phyloP scores from a whole-genome alignment of 257 asterid species.

The Solanum dulcamara region DNA sequence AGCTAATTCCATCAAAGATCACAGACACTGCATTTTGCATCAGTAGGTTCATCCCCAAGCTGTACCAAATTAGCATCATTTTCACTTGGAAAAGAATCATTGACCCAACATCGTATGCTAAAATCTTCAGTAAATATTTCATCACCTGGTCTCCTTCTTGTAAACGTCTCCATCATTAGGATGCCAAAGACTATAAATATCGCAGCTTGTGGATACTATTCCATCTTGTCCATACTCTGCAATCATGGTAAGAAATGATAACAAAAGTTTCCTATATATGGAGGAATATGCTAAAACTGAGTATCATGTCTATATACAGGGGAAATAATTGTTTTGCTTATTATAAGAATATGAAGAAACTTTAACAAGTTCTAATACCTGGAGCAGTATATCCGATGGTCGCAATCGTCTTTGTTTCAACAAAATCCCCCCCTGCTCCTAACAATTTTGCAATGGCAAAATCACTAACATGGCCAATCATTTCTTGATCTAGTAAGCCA shows the following conservation, averaged over 20 bases:
- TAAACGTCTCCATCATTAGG: neutral
- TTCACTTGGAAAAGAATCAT: no score
- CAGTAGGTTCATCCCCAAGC: no score
- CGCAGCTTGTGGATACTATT: neutral
- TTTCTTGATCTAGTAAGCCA: neutral
- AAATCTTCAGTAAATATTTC: no score
- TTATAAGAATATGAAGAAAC: neutral
- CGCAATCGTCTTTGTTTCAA: neutral
- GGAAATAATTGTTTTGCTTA: neutral
- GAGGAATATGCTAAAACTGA: neutral
- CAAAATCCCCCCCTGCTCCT: neutral
- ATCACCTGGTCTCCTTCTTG: no score
- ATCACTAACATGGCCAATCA: neutral
- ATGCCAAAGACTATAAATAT: neutral
- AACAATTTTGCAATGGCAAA: neutral
- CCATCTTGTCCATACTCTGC: neutral
- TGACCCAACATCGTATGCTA: no score
- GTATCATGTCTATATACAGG: neutral
- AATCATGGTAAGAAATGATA: neutral
- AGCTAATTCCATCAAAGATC: no score
- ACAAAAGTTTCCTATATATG: neutral
- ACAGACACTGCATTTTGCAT: no score
- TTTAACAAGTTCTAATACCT: neutral
- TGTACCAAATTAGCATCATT: no score
- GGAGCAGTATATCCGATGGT: neutral